Evolutionary conservation across 1,284 basidiomycete genomes (phyloP), one percentile per base, ranked within the genome.

Genomic region (Fomitopsis palustris): DNA sequence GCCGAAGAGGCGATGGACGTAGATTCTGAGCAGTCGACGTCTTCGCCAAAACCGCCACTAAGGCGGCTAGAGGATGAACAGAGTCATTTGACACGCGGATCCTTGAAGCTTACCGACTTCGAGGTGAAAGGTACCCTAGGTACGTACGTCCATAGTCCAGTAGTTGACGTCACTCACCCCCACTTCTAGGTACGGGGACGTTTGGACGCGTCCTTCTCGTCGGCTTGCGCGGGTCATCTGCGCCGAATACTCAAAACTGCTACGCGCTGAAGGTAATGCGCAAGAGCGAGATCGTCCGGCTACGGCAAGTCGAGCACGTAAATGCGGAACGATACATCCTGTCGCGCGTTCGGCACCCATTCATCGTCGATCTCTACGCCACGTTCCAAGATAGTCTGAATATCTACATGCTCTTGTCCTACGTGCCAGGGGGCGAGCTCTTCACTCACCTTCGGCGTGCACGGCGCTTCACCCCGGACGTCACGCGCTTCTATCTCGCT

Each of bases 351-450:
- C 84, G 85, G 38, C 90, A 93, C 65, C 91, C 90, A 4, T 93
- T 93, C 72, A 84, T 93, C 62, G 90, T 93, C 62, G 89, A 93
- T 65, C 83, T 93, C 61, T 98, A 96, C 77, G 95, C 95, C 29
- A 98, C 96, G 1, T 98, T 98, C 76, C 93, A 95, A 71, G 96
- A 98, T 73, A 90, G 90, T 63, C 82, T 94, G 67, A 98, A 98
- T 76, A 84, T 98, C 42, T 99, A 98, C 80, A 98, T 99, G 96
- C 85, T 99, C 62, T 93, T 98, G 85, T 97, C 97, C 66, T 99
- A 97, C 73, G 91, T 99, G 49, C 95, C 96, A 1, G 96, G 96
- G 25, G 96, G 96, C 54, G 96, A 99, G 76, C 84, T 99, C 57
- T 99, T 99, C 75, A 95, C 93, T 41, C 88, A 96, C 66, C 82